Conservation (phyloP, 2,329 filamentous ascomycete species). For the Calonectria hawksworthii region DNA sequence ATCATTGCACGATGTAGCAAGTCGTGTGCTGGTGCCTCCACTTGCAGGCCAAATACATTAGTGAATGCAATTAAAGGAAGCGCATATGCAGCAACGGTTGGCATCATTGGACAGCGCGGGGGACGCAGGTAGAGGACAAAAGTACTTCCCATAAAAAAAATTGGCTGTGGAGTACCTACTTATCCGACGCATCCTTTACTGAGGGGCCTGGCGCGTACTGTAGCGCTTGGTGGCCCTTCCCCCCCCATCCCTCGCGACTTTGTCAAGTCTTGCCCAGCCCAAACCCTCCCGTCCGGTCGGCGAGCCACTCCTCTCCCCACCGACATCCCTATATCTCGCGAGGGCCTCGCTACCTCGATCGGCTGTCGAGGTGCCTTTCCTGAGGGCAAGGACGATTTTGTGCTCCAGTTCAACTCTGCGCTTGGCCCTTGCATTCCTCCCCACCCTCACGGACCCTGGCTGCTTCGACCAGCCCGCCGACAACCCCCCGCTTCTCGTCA, state of each 20-base stretch:
- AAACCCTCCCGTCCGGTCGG: conserved; percentile 17
- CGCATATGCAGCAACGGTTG: conserved; percentile 15
- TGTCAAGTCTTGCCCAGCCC: conserved; percentile 24
- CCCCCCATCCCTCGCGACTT: conserved; percentile 30
- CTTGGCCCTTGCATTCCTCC: conserved; percentile 27
- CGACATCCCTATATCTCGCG: conserved; percentile 21
- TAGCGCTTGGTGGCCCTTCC: conserved; percentile 15
- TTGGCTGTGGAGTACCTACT: conserved; percentile 13
- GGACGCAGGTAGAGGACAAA: background rate
- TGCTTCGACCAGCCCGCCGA: conserved; percentile 38
- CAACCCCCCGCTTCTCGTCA: conserved; percentile 41
- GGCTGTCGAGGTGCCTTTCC: conserved; percentile 17
- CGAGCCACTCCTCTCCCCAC: conserved; percentile 25
- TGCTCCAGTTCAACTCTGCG: conserved; percentile 29
- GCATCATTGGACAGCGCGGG: conserved; percentile 24
- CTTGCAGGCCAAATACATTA: background rate
- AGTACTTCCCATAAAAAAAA: conserved; percentile 18
- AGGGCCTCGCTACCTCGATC: conserved; percentile 8
- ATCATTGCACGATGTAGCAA: background rate
- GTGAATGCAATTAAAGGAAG: conserved; percentile 29
- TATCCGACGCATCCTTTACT: background rate
- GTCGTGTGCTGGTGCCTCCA: conserved; percentile 5
- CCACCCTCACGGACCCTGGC: conserved; percentile 29
- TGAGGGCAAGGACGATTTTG: conserved; percentile 39
- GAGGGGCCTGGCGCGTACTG: conserved; percentile 21